Base-by-base conservation (phyloP, 108 stramenopile species). In the Nitzschia inconspicua region DNA sequence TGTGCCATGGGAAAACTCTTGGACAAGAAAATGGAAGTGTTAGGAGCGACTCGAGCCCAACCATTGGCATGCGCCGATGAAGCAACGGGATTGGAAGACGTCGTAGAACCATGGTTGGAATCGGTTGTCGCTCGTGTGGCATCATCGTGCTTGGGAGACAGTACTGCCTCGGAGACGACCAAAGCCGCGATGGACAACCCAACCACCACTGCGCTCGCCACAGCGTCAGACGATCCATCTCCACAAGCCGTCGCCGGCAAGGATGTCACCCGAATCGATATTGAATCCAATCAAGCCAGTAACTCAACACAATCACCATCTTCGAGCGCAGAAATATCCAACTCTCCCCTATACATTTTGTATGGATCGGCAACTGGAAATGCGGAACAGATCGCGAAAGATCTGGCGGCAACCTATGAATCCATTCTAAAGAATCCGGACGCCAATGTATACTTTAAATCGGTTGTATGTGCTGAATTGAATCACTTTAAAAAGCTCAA, bases 51-150 rank as follows among this genome's bases (percentile, higher is more conserved):
- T 2, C 65, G 86, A 1, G 61, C 77, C 18, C 60, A 72, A 47
- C 58, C 42, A 18, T 39, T 94, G 28, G 82, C 44, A 1, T 91
- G 82, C 58, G 95, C 93, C 23, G 96, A 97, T 62, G 96, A 97
- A 76, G 95, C 77, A 6, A 86, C 84, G 9, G 94, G 94, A 13
- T 66, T 85, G 58, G 94, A 89, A 50, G 77, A 78, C 19, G 70
- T 63, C 2, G 96, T 97, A 1, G 94, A 97, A 27, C 85, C 83
- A 1, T 97, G 89, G 90, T 36, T 72, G 50, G 75, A 66, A 35
- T 18, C 27, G 1, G 60, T 95, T 6, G 57, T 77, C 23, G 39
- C 35, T 0, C 47, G 70, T 31, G 47, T 88, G 42, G 71, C 51
- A 39, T 41, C 27, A 16, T 83, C 82, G 24, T 83, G 89, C 56